A percentile compares a stretch with the other conserved stretches of the same genome.
Conservation (phyloP, 352 stramenopile genomes). For the Bremia lactucae region DNA sequence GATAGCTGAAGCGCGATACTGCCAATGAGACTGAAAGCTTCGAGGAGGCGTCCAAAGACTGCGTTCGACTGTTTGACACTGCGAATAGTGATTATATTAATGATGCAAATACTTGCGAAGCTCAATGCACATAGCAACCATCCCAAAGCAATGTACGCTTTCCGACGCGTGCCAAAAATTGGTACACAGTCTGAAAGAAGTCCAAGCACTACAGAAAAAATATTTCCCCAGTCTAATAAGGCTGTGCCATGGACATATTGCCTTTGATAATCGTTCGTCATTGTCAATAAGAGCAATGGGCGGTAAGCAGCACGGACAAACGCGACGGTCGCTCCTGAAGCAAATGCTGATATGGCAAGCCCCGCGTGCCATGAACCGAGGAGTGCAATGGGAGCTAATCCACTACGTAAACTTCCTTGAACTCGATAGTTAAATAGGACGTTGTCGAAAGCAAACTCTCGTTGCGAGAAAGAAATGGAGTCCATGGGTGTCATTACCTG, state of each 20-base stretch:
- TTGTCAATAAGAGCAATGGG: conserved; percentile 32
- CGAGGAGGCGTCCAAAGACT: conserved; percentile 16
- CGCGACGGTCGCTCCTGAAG: conserved; percentile 17
- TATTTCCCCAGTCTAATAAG: conserved; percentile 54
- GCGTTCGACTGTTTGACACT: conserved; percentile 3
- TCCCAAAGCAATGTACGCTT: conserved; percentile 81
- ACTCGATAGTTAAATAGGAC: conserved; percentile 39
- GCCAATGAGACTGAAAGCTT: conserved; percentile 26
- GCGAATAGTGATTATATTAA: conserved; percentile 4
- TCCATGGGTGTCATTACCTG: not conserved
- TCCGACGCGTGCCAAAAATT: conserved; percentile 70
- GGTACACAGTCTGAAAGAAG: conserved; percentile 78
- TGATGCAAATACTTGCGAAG: conserved; percentile 4
- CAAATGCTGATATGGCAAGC: conserved; percentile 27
- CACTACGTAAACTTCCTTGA: conserved; percentile 35
- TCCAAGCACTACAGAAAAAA: conserved; percentile 75
- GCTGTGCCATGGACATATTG: conserved; percentile 23
- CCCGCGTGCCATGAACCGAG: conserved; percentile 28
- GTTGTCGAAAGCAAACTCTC: conserved; percentile 17
- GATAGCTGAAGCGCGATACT: conserved; percentile 27
- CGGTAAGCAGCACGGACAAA: conserved; percentile 29
- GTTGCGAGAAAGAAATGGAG: not conserved
- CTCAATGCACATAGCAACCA: conserved; percentile 27
- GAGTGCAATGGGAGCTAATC: conserved; percentile 23
- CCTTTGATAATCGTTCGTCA: conserved; percentile 25